Conservation (phyloP, 2,329 filamentous ascomycete genomes). For the Pyrenophora tritici-repentis region DNA sequence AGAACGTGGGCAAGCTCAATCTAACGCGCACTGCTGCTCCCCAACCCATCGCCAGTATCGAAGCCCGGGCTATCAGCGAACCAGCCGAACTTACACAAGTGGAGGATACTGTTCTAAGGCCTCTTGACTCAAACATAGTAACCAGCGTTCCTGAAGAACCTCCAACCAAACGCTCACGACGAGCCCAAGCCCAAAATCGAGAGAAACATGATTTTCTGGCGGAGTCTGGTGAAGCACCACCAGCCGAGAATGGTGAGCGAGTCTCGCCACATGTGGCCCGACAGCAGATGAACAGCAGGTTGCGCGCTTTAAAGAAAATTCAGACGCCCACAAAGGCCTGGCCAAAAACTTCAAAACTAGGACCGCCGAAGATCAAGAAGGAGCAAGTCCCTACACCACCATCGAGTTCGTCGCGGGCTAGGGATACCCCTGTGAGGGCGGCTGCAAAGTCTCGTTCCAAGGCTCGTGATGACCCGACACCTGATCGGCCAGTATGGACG, state of each 20-base stretch:
- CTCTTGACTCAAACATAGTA: conserved; percentile 36
- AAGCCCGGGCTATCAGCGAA: conserved; percentile 29
- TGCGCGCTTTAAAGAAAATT: conserved; percentile 18
- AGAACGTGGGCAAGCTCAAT: conserved; percentile 1
- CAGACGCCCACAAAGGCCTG: conserved; percentile 20
- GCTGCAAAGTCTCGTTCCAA: conserved; percentile 12
- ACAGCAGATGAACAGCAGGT: conserved; percentile 31
- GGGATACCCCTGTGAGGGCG: conserved; percentile 4
- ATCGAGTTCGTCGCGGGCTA: conserved; percentile 6
- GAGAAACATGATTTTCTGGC: conserved; percentile 23
- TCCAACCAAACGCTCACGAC: conserved; percentile 29
- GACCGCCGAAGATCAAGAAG: conserved; percentile 18
- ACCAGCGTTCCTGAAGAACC: conserved; percentile 15
- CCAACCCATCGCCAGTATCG: conserved; percentile 5
- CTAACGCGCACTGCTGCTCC: not conserved
- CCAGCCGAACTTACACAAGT: conserved; percentile 13
- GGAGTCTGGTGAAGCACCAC: conserved; percentile 36
- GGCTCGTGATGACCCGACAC: conserved; percentile 11
- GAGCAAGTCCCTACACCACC: conserved; percentile 23
- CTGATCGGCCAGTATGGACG: conserved; percentile 31
- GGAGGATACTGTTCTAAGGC: conserved; percentile 20
- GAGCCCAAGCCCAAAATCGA: conserved; percentile 6
- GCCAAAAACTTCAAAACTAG: conserved; percentile 14
- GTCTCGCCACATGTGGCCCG: conserved; percentile 30
- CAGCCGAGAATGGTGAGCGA: conserved; percentile 21